These are phyloP conservation scores for Taphrina confusa DNA, from an alignment of 1,139 yeast species.

Conservation along the genomic window DNA sequence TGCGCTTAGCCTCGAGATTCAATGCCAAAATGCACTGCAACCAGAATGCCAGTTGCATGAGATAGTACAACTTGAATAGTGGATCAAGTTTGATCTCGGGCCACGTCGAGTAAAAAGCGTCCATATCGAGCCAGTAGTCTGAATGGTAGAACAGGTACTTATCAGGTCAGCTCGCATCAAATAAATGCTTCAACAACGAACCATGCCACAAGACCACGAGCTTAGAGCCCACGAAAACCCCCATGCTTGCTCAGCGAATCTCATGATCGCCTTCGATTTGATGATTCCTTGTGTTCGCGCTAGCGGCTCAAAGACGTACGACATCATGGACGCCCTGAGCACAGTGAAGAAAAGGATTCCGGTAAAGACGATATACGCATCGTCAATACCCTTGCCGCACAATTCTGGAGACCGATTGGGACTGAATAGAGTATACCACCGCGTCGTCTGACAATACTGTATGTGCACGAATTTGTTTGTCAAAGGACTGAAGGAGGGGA, in stretches of 20 bases:
- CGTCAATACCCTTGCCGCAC: slow-evolving; percentile 41
- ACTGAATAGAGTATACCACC: slow-evolving; percentile 8
- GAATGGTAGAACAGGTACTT: slow-evolving; percentile 57
- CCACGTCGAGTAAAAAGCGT: slow-evolving; percentile 63
- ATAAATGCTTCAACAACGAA: background rate
- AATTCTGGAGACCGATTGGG: background rate
- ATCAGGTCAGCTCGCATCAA: background rate
- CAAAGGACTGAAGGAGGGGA: background rate
- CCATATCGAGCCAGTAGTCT: slow-evolving; percentile 17
- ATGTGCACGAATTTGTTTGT: slow-evolving; percentile 17
- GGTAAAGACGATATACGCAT: slow-evolving; percentile 50
- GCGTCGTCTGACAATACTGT: slow-evolving; percentile 17
- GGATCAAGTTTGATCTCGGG: slow-evolving; percentile 58
- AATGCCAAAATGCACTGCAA: slow-evolving; percentile 75
- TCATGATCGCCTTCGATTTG: slow-evolving; percentile 55
- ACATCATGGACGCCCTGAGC: slow-evolving; percentile 62
- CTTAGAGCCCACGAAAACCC: slow-evolving; percentile 60
- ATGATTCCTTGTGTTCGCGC: slow-evolving; percentile 56
- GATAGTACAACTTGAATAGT: slow-evolving; percentile 67
- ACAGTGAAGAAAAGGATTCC: slow-evolving; percentile 62
- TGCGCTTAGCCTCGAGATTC: slow-evolving; percentile 73
- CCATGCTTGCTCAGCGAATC: slow-evolving; percentile 92
- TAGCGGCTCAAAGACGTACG: slow-evolving; percentile 59
- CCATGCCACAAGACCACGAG: slow-evolving; percentile 60
- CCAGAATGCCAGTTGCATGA: slow-evolving; percentile 75